phyloP scores from a whole-genome alignment of 495 filamentous ascomycete species.

The Penicillium atrosanguineum region DNA sequence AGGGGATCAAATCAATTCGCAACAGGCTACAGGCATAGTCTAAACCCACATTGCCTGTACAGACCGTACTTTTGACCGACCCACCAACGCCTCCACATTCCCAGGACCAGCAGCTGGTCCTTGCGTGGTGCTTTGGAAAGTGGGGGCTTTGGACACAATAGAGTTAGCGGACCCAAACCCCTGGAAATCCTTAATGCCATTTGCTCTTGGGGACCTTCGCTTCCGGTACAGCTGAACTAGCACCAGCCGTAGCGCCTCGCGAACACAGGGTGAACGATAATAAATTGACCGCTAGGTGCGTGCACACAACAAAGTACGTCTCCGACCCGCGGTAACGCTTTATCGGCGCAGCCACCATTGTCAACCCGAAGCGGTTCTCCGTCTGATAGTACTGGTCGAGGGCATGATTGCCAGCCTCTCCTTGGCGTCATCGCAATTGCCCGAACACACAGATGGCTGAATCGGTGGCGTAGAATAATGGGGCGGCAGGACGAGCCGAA shows the following conservation, averaged over 20 bases:
- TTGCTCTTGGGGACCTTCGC: not conserved
- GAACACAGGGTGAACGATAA: not conserved
- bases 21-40: not conserved
- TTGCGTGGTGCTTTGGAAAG: not conserved
- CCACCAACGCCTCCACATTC: not conserved
- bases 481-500: not conserved
- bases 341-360: too few relatives aligned
- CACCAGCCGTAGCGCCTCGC: not conserved
- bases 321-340: too few relatives aligned
- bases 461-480: not conserved
- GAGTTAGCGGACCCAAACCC: slow-evolving; percentile 23
- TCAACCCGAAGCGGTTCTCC: not conserved
- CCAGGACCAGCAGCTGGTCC: slow-evolving; percentile 5
- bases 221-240: not conserved
- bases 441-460: too few relatives aligned
- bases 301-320: not conserved
- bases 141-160: slow-evolving; percentile 13
- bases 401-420: not conserved
- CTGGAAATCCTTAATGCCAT: slow-evolving; percentile 15
- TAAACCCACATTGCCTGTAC: not conserved
- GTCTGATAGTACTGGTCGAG: not conserved
- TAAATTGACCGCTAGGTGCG: too few relatives aligned
- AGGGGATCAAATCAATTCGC: not conserved
- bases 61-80: slow-evolving; percentile 9
- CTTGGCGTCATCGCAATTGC: too few relatives aligned